Percentiles rank a stretch among this genome's conserved stretches.
These are phyloP conservation scores for Acacia confusa DNA, from an alignment of 306 rosid species.

Conservation along the genomic window DNA sequence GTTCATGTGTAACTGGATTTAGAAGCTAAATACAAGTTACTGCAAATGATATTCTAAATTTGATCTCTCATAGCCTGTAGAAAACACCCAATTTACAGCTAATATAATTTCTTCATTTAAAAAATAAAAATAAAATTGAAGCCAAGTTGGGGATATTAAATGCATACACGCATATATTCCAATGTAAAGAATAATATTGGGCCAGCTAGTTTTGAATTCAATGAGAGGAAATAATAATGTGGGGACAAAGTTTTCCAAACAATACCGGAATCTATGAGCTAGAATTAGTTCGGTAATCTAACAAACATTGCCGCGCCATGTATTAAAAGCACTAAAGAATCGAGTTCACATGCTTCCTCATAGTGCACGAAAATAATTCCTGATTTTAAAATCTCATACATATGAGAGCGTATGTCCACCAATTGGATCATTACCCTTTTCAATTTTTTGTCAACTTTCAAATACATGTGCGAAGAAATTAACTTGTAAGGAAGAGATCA, in stretches of 20 bases:
- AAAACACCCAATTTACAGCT: neutral
- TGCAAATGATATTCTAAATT: neutral
- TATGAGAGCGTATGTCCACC: neutral
- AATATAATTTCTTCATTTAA: neutral
- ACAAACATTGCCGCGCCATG: slow-evolving; percentile 31
- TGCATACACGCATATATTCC: slow-evolving; percentile 34
- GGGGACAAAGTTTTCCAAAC: slow-evolving; percentile 39
- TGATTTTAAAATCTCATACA: neutral
- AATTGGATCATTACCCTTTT: slow-evolving; percentile 7
- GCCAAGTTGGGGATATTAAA: neutral
- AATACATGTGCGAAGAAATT: neutral
- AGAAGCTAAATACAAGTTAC: neutral
- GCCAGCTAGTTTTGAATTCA: slow-evolving; percentile 34
- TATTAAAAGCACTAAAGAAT: slow-evolving; percentile 17
- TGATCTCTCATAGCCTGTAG: neutral
- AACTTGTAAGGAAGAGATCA: neutral
- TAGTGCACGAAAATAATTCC: slow-evolving; percentile 22
- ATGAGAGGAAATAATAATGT: slow-evolving; percentile 40
- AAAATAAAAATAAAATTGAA: neutral
- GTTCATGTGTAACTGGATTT: neutral
- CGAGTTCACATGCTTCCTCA: slow-evolving; percentile 37
- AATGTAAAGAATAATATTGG: slow-evolving; percentile 2
- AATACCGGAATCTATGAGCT: slow-evolving; percentile 43
- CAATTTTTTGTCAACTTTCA: neutral
- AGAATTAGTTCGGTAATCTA: slow-evolving; percentile 42